Base-by-base conservation (phyloP, 352 stramenopile species). In the Globisporangium iwayamae region DNA sequence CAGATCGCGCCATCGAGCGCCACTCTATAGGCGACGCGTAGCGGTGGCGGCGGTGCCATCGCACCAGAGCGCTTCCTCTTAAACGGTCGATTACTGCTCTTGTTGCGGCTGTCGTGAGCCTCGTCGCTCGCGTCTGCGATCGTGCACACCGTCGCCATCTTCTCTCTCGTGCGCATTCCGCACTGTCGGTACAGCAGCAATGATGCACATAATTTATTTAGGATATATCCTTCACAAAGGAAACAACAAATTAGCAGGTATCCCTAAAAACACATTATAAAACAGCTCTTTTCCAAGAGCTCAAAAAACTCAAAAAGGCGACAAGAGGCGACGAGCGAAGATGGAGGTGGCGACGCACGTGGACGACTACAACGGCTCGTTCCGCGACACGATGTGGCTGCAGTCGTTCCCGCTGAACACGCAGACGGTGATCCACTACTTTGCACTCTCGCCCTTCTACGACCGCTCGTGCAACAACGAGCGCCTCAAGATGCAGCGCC, bases 381-480 rank as follows among this genome's bases (percentile, higher is more conserved):
- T 96, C 74, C 78, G 85, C 43, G 88, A 96, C 76, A 94, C 86
- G 7, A 83, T 96, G 63, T 96, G 85, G 85, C 82, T 96, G 56
- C 75, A 90, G 68, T 88, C 81, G 55, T 95, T 94, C 69, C 83
- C 83, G 50, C 65, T 96, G 45, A 93, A 84, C 43, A 73, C 76
- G 59, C 84, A 96, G 68, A 96, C 89, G 0, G 86, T 95, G 60
- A 70, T 96, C 60, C 87, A 96, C 72, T 96, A 96, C 74, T 90
- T 96, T 57, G 85, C 87, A 59, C 73, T 93, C 47, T 94, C 85
- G 20, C 87, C 84, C 20, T 96, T 94, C 66, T 96, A 96, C 78
- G 87, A 96, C 67, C 87, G 83, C 28, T 91, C 75, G 60, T 96
- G 85, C 65, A 96, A 96, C 79, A 96, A 96, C 63, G 89, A 95